Conservation (phyloP, 139 green algal genomes). For the Ulvella scutata region DNA sequence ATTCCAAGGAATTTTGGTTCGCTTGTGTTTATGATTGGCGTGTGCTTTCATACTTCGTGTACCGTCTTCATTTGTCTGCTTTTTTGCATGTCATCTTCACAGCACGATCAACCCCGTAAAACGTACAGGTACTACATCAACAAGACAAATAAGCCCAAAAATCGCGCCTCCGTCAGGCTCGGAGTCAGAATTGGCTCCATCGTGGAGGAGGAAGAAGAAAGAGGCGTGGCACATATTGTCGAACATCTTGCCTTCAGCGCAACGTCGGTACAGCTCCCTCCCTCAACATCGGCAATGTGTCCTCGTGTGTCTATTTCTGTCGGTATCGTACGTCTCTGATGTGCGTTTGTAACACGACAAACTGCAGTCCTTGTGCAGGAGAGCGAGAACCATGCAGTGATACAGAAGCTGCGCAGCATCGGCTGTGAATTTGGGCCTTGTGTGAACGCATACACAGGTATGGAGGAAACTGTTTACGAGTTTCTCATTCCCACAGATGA, state of each 20-base stretch:
- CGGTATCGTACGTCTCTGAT: no score
- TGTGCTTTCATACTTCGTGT: no score
- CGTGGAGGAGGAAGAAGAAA: constrained; percentile 50
- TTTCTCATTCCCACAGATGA: constrained; percentile 39
- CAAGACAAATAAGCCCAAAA: constrained; percentile 45
- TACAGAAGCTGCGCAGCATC: not conserved
- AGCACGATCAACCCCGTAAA: no score
- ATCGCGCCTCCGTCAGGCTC: constrained; percentile 42
- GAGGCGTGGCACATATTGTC: constrained; percentile 66
- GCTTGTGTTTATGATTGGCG: not conserved
- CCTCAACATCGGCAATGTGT: no score
- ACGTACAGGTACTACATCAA: constrained; percentile 64
- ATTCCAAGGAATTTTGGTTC: not conserved
- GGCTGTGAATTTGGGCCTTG: not conserved
- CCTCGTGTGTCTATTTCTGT: no score
- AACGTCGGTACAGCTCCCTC: constrained; percentile 50
- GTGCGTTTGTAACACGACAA: no score
- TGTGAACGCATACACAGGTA: not conserved
- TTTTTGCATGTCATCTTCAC: not conserved
- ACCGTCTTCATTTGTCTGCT: not conserved
- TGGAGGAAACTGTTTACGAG: constrained; percentile 8
- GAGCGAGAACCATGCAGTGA: not conserved
- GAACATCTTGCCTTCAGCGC: constrained; percentile 82
- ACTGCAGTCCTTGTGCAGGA: constrained; percentile 2
- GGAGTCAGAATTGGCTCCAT: constrained; percentile 44